These are phyloP conservation scores for Talaromyces islandicus DNA, from an alignment of 2,329 filamentous ascomycete genomes.

Conservation along the genomic window DNA sequence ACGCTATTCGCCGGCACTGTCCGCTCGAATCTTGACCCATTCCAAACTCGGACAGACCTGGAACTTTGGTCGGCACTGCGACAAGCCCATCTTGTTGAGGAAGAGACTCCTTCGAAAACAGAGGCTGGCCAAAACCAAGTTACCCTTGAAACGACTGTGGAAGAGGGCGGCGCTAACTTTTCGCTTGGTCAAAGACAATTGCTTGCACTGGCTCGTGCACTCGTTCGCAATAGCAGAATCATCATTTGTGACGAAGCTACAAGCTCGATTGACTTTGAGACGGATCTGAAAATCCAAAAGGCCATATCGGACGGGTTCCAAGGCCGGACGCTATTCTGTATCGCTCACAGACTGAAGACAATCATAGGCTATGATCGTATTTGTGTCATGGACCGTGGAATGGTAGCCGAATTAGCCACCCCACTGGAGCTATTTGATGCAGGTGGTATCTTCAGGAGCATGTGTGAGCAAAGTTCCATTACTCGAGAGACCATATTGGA, in stretches of 20 bases:
- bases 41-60: constrained; percentile 9
- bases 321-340: constrained; percentile 79
- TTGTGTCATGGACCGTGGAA: constrained; percentile 83
- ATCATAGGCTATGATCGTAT: constrained; percentile 90
- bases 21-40: constrained; percentile 12
- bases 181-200: constrained; percentile 86
- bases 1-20: constrained; percentile 12
- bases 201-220: constrained; percentile 80
- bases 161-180: constrained; percentile 91
- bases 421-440: constrained; percentile 43
- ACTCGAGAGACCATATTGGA: constrained; percentile 26
- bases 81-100: constrained; percentile 22
- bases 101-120: constrained; percentile 26
- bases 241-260: constrained; percentile 95
- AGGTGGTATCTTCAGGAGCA: constrained; percentile 71
- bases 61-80: constrained; percentile 9
- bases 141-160: constrained; percentile 72
- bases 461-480: constrained; percentile 81
- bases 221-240: constrained; percentile 77
- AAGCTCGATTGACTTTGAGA: constrained; percentile 83
- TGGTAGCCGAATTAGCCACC: constrained; percentile 76
- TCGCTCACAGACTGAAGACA: constrained; percentile 80
- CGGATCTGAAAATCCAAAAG: constrained; percentile 83
- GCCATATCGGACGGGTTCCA: constrained; percentile 77
- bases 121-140: constrained; percentile 48